Conservation (phyloP, 1,139 yeast genomes). For the Kurtzmaniella quercitrusa region DNA sequence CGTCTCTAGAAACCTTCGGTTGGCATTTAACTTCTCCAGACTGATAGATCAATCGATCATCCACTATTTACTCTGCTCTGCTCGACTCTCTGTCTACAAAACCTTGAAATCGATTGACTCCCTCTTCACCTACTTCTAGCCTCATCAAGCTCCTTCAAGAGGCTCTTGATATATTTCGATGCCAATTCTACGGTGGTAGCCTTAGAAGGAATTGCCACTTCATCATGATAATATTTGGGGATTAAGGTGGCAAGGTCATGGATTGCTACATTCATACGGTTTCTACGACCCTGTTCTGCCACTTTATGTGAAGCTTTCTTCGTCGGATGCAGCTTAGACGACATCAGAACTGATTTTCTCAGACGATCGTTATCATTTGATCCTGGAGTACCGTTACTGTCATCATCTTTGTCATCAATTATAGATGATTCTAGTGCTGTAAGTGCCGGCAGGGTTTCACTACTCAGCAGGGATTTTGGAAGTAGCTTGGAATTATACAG, state of each 20-base stretch:
- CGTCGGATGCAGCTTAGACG: constrained; percentile 30
- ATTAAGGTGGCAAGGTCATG: constrained; percentile 66
- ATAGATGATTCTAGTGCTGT: constrained; percentile 2
- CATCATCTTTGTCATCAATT: neutral
- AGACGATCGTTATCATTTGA: neutral
- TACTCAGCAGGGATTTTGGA: constrained; percentile 14
- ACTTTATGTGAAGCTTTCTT: constrained; percentile 83
- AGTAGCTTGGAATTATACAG: constrained; percentile 9
- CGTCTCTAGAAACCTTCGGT: no score
- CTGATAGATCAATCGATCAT: no score
- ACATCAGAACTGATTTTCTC: constrained; percentile 6
- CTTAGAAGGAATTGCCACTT: constrained; percentile 67
- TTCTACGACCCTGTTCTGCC: constrained; percentile 95
- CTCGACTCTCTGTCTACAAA: no score
- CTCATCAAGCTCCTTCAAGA: constrained; percentile 41
- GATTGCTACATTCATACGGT: constrained; percentile 84
- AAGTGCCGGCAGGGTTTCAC: constrained; percentile 15
- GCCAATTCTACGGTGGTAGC: constrained; percentile 96
- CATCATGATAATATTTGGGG: constrained; percentile 58
- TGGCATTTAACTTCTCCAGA: no score
- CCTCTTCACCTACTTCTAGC: neutral
- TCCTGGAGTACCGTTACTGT: neutral
- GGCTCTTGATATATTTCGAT: constrained; percentile 56
- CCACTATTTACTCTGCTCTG: neutral
- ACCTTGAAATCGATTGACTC: no score